These are phyloP conservation scores for Beverwykella pulmonaria DNA, from an alignment of 495 filamentous ascomycete species.

Conservation along the genomic window DNA sequence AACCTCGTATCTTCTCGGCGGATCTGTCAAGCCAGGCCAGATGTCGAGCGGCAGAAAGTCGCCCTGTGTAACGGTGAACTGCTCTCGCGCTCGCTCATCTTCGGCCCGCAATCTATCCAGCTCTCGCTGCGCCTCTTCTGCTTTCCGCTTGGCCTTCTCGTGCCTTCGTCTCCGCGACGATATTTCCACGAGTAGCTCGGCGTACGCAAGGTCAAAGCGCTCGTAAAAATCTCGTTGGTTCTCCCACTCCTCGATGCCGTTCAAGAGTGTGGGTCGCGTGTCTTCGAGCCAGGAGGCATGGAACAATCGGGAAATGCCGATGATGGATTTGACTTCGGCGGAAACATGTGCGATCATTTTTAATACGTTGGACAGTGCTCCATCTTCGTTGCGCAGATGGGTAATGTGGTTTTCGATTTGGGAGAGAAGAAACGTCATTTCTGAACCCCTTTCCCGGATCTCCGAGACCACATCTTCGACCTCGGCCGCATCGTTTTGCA, in stretches of 20 bases:
- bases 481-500: constrained; percentile 79
- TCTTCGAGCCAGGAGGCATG: constrained; percentile 74
- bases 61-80: constrained; percentile 78
- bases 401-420: constrained; percentile 62
- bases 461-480: constrained; percentile 90
- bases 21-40: constrained; percentile 73
- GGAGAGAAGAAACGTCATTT: constrained; percentile 72
- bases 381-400: constrained; percentile 54
- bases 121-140: constrained; percentile 72
- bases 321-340: constrained; percentile 63
- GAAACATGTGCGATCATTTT: constrained; percentile 55
- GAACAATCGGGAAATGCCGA: constrained; percentile 72
- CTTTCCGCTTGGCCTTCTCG: constrained; percentile 70
- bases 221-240: constrained; percentile 76
- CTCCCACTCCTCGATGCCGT: constrained; percentile 55
- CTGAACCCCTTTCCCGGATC: constrained; percentile 70
- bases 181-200: constrained; percentile 79
- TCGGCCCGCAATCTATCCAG: constrained; percentile 69
- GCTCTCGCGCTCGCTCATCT: constrained; percentile 73
- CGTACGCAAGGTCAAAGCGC: constrained; percentile 80
- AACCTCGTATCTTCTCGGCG: constrained; percentile 62
- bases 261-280: constrained; percentile 50
- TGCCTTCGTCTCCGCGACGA: constrained; percentile 70
- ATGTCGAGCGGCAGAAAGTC: constrained; percentile 87
- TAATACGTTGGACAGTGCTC: constrained; percentile 18